phyloP scores from a whole-genome alignment of 164 flowering plant species.

The Buxus sempervirens region DNA sequence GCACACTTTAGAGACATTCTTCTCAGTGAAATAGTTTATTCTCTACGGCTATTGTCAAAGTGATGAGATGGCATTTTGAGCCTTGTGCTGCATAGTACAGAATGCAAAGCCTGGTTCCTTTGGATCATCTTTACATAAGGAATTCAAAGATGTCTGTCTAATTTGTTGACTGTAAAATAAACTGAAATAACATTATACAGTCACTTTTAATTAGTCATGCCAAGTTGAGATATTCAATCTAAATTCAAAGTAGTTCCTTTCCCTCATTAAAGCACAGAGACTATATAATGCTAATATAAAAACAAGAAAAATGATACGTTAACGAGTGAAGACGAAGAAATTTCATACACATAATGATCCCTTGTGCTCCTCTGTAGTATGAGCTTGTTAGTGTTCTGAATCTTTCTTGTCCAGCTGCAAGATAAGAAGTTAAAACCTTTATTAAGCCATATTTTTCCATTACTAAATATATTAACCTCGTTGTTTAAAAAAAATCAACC shows the following conservation, averaged over 20 bases:
- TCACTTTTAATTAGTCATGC: neutral
- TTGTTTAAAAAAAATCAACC: no score
- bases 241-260: neutral
- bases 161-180: no score
- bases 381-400: constrained; percentile 72
- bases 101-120: no score
- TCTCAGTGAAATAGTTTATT: no score
- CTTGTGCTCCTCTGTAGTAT: constrained; percentile 75
- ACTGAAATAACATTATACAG: no score
- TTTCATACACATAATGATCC: constrained; percentile 54
- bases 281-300: neutral
- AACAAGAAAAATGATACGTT: neutral
- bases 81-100: no score
- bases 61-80: no score
- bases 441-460: neutral
- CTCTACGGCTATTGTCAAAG: no score
- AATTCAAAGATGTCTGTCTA: neutral
- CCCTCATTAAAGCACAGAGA: neutral
- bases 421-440: constrained; percentile 9
- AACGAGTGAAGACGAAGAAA: neutral
- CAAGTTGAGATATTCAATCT: neutral
- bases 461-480: neutral
- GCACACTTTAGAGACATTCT: no score
- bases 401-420: constrained; percentile 77
- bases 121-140: no score